Base-by-base conservation (phyloP, 257 asterid genomes). In the Capsicum chinense region DNA sequence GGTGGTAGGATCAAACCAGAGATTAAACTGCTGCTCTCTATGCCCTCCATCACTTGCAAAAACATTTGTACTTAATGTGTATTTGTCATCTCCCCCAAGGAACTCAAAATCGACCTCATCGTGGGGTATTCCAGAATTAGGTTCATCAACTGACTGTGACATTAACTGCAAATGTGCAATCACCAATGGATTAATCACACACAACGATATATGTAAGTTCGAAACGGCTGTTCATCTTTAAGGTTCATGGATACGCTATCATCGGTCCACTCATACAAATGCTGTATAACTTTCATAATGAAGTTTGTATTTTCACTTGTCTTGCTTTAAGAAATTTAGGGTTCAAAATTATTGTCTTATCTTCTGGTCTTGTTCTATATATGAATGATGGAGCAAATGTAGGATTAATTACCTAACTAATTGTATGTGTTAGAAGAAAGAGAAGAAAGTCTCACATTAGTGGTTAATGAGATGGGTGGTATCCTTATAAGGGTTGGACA, bases 61-160 rank as follows among this genome's bases (percentile, higher is more conserved):
- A 9, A 86, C 66, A 79, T 88, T 88, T n/a, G 90, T 88, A 5
- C 35, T 67, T 59, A 86, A 9, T 9, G 4, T 81, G 35, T 83
- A 76, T 19, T 44, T 26, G 0, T 79, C 83, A 62, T 26, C 33
- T 17, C 71, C 81, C 9, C 89, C 89, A 17, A 84, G 50, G 14
- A 88, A 82, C 81, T 88, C 90, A 60, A 88, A 57, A 76, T 86
- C 90, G 69, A 88, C 39, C 79, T 88, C 90, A 70, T 82, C 87
- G 47, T 86, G 89, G 33, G 37, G 35, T 6, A 3, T 26, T 1
- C 21, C 44, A 2, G 71, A 6, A 26, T 26, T 26, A 33, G 15
- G 1, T 21, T 54, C 15, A 35, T 78, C 35, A 10, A 5, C 6
- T 68, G 58, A 48, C 2, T 33, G 21, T 52, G 71, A 68, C 0